Base-by-base conservation (phyloP, 2,329 filamentous ascomycete species). In the Calonectria naviculata region DNA sequence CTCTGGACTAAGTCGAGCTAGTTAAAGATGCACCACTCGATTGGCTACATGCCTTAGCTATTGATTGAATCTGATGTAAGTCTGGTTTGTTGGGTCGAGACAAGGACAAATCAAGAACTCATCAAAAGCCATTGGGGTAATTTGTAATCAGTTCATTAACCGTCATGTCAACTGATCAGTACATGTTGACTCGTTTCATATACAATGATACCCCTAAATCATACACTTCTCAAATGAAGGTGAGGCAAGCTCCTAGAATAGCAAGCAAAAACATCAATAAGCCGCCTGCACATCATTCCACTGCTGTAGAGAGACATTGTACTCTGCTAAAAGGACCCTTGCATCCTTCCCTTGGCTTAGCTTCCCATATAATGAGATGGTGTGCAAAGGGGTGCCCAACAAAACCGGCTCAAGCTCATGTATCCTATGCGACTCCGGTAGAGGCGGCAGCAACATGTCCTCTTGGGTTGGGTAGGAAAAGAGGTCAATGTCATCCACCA, bases 321-420 rank as follows among this genome's bases (percentile, higher is more conserved):
- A 77, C 62, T 74, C 71, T 5, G 75, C 76, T 7, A 76, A 9
- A 12, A 76, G 67, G 34, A 65, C 63, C 21, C 69, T 78, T 9
- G 63, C 24, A 34, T 67, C 67, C 0, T 65, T 28, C 1, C 54
- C 67, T 26, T 38, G 52, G n/a, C 64, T 36, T 31, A 65, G 63
- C 66, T 73, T 78, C 36, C 74, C 68, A 21, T 71, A 75, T 28
- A 77, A 34, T 28, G 65, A 31, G 31, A 77, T 76, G 36, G 62
- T 73, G 34, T 77, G 73, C 65, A 76, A 66, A 5, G 75, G 75
- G n/a, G 69, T 68, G 28, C 75, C 75, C 2, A 61, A 68, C 3
- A 77, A 67, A 31, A 74, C 73, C 13, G 73, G 60, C 54, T 77
- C 75, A 17, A 75, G 61, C 9, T 78, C 74, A 9, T 65, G 73